Percentiles rank a stretch among this genome's conserved stretches.
These are phyloP conservation scores for Mycena belliarum DNA, from an alignment of 768 basidiomycete genomes.

Conservation along the genomic window DNA sequence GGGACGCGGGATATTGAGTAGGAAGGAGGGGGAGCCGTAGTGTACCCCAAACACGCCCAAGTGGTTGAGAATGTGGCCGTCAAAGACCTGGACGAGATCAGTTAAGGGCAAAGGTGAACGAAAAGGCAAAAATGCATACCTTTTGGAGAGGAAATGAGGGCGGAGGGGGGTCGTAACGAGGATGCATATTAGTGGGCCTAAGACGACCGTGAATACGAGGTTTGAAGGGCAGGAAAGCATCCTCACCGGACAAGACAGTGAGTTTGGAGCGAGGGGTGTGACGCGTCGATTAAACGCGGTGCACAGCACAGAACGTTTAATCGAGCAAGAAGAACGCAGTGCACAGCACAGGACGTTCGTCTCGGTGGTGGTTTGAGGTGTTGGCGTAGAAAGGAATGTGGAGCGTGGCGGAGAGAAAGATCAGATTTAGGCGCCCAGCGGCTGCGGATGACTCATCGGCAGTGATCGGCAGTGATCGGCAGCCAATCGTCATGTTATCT, in stretches of 20 bases:
- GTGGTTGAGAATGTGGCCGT: slow-evolving; percentile 8
- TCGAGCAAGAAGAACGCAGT: background rate
- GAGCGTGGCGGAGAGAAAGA: too few species aligned
- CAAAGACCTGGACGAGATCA: background rate
- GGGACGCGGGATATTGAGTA: slow-evolving; percentile 11
- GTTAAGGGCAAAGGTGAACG: background rate
- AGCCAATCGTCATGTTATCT: background rate
- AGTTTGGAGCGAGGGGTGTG: background rate
- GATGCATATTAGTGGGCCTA: slow-evolving; percentile 9
- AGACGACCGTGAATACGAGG: background rate
- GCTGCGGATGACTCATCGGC: slow-evolving; percentile 8
- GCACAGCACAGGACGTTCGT: slow-evolving; percentile 2
- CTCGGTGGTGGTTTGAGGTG: too few species aligned
- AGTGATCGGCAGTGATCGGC: background rate
- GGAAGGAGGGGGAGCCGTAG: slow-evolving; percentile 10
- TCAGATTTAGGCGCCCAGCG: too few species aligned
- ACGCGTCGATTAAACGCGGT: slow-evolving; percentile 4
- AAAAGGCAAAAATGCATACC: slow-evolving; percentile 1
- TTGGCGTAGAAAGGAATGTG: too few species aligned
- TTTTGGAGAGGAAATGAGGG: slow-evolving; percentile 2
- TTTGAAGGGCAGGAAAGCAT: slow-evolving; percentile 1
- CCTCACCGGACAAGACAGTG: background rate
- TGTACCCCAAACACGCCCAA: slow-evolving; percentile 20
- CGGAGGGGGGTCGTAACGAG: background rate
- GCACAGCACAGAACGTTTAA: slow-evolving; percentile 2